Conservation (phyloP, 768 basidiomycete species). For the Suillus brevipes region DNA sequence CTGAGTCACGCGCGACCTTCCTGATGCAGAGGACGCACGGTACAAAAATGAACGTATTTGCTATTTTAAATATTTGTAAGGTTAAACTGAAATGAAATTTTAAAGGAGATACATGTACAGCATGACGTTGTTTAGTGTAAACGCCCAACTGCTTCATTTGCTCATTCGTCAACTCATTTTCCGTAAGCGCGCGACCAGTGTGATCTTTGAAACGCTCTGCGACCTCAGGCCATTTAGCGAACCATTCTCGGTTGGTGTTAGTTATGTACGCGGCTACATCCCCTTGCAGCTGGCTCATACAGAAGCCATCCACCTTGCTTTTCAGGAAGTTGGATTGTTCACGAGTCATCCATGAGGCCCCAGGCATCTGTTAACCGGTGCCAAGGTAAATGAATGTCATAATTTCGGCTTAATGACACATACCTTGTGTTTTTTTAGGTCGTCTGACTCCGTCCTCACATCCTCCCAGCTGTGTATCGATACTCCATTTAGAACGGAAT, state of each 20-base stretch:
- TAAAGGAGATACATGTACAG: neutral
- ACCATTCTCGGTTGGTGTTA: neutral
- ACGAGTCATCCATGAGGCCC: neutral
- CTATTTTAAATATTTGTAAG: neutral
- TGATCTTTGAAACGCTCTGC: neutral
- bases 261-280: neutral
- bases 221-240: neutral
- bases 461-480: no score
- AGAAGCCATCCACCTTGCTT: neutral
- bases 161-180: neutral
- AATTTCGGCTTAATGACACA: neutral
- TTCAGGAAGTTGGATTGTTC: neutral
- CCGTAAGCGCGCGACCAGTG: neutral
- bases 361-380: neutral
- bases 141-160: neutral
- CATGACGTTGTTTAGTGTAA: neutral
- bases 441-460: no score
- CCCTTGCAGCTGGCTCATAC: neutral
- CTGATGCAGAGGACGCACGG: neutral
- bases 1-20: neutral
- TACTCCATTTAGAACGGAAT: no score
- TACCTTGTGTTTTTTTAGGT: neutral
- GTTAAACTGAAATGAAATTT: neutral
- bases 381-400: neutral
- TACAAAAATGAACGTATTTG: neutral